Base-by-base conservation (phyloP, 139 green algal species). In the Nannochloris sp. region DNA sequence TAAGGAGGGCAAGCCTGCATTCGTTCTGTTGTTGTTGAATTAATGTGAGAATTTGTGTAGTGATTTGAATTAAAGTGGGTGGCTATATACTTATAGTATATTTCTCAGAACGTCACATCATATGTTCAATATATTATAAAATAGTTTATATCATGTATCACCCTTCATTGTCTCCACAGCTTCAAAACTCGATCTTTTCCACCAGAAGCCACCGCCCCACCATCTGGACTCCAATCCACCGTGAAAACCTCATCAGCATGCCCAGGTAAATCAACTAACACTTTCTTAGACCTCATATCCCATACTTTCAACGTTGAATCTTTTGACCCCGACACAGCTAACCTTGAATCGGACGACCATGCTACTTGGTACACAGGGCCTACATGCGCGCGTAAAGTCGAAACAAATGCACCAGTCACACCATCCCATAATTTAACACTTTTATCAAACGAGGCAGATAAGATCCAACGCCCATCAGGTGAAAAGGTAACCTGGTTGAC, bases 401-500 rank as follows among this genome's bases (percentile, higher is more conserved):
- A 83, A n/a, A 96, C 53, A 65, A 97, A 98, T 7, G 68, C 85
- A 30, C 94, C 94, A 35, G 83, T 94, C 2, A 83, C 3, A 0
- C 94, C 94, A 63, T 97, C 85, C 94, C 94, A 99, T 39, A 99
- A 76, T 83, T 96, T 97, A 27, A 98, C 78, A 15, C 74, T 79
- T 80, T 98, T 98, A 87, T 99, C 94, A 70, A 99, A 99, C 9
- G 85, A 95, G 2, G 90, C 93, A 38, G 72, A 89, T 12, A 89
- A 81, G 25, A 99, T 82, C 81, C 77, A 95, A n/a, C 85, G 78
- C 6, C 93, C 93, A 58, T 99, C 87, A 15, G 94, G 94, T 0
- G 90, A 97, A 72, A 99, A 99, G 0, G 78, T 71, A 6, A 98
- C 91, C 71, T 99, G 92, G 56, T 98, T 98, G 59, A 99, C 88